Evolutionary conservation across 805 yeast species (phyloP).

Genomic region (Metschnikowia dekortorum): DNA sequence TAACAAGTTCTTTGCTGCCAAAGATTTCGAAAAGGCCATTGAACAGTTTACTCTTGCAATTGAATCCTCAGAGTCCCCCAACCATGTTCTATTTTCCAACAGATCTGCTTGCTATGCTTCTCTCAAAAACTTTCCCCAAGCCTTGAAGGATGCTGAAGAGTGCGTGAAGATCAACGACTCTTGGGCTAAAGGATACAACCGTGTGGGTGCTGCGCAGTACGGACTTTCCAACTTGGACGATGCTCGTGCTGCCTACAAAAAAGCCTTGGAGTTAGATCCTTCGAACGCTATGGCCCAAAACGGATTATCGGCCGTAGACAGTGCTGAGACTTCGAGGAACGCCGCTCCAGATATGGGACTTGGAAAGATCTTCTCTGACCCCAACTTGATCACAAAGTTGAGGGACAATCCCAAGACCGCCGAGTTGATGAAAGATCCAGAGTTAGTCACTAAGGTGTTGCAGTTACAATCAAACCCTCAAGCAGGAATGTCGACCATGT

Average conservation of each 20-base stretch:
- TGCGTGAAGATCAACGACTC: conserved; percentile 75
- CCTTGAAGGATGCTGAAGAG: conserved; percentile 79
- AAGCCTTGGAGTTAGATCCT: conserved; percentile 79
- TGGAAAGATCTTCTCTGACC: conserved; percentile 75
- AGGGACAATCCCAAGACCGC: conserved; percentile 82
- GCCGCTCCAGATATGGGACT: conserved; percentile 69
- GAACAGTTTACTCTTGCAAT: conserved; percentile 84
- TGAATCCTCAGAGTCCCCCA: conserved; percentile 73
- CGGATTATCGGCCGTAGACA: conserved; percentile 69
- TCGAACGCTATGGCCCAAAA: conserved; percentile 79
- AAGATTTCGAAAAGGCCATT: conserved; percentile 76
- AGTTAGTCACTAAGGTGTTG: conserved; percentile 64
- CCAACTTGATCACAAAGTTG: conserved; percentile 69
- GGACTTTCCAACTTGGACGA: conserved; percentile 81
- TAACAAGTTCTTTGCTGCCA: conserved; percentile 85
- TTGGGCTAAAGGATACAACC: conserved; percentile 95
- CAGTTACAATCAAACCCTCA: conserved; percentile 68
- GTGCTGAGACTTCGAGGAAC: conserved; percentile 50
- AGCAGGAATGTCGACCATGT: conserved; percentile 63
- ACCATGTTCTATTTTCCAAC: conserved; percentile 90
- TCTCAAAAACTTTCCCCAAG: conserved; percentile 63
- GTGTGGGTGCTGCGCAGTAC: conserved; percentile 88
- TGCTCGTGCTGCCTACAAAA: conserved; percentile 66
- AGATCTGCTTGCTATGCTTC: conserved; percentile 92
- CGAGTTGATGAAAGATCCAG: conserved; percentile 83